phyloP scores from a whole-genome alignment of 1,284 basidiomycete species.

The Ceratobasidium sp. region DNA sequence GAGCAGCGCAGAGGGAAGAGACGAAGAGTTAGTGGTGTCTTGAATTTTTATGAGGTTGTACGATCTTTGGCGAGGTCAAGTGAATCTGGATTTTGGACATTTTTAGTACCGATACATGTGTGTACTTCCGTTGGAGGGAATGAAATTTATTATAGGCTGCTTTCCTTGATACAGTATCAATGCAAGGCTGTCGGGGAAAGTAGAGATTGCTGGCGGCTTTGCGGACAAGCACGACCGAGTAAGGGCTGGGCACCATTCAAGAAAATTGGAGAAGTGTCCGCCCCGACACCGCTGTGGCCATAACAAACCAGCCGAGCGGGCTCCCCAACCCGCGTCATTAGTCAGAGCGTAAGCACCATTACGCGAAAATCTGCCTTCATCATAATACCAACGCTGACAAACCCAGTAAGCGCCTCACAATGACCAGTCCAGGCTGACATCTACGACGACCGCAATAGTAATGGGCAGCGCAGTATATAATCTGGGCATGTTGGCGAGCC shows the following conservation, averaged over 20 bases:
- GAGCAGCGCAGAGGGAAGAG: constrained; percentile 14
- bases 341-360: constrained; percentile 3
- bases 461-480: not conserved
- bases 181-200: too few species aligned
- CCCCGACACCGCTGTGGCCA: not conserved
- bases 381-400: not conserved
- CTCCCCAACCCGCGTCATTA: not conserved
- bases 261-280: not conserved
- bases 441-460: not conserved
- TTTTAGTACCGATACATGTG: not conserved
- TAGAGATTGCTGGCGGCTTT: too few species aligned
- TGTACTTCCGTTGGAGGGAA: not conserved
- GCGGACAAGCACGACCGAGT: too few species aligned
- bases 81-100: not conserved
- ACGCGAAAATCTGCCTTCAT: not conserved
- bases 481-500: not conserved
- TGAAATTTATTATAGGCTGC: too few species aligned
- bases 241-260: too few species aligned
- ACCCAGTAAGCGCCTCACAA: not conserved
- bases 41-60: not conserved
- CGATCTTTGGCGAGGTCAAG: not conserved
- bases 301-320: not conserved
- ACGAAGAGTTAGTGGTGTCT: not conserved
- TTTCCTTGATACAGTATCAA: too few species aligned
- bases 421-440: not conserved